These are phyloP conservation scores for Cladophialophora yegresii DNA, from an alignment of 2,329 filamentous ascomycete species.

Conservation along the genomic window DNA sequence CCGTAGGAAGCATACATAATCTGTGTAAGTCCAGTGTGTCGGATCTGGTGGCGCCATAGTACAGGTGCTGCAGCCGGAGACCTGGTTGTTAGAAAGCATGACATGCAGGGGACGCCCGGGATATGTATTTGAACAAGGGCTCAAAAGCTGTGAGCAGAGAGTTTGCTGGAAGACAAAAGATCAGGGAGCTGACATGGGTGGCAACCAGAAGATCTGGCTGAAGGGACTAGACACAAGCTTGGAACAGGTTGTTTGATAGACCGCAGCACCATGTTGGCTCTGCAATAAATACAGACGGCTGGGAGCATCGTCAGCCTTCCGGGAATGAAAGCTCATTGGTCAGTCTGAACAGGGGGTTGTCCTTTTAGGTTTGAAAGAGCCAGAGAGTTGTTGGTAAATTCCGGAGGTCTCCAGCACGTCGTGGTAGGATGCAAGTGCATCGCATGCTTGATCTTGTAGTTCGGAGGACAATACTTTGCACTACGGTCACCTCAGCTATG, in stretches of 20 bases:
- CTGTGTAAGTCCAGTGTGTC: conserved; percentile 33
- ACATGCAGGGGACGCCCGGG: conserved; percentile 4
- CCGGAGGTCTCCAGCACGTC: background rate
- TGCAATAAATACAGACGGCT: conserved; percentile 26
- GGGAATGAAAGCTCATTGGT: conserved; percentile 10
- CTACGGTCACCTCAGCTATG: background rate
- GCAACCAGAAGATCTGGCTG: conserved; percentile 1
- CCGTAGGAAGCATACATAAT: conserved; percentile 33
- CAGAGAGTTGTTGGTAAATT: background rate
- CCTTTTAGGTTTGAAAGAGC: conserved; percentile 1
- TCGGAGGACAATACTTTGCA: background rate
- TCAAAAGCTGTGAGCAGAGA: background rate
- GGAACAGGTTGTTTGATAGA: conserved; percentile 10
- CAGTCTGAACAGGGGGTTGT: conserved; percentile 14
- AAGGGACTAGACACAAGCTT: conserved; percentile 2
- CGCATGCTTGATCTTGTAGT: background rate
- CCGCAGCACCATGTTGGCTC: conserved; percentile 1
- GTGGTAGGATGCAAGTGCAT: background rate
- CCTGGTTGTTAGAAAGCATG: conserved; percentile 22
- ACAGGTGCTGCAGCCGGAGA: conserved; percentile 28
- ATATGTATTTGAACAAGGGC: background rate
- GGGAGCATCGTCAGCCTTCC: conserved; percentile 17
- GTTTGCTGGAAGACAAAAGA: conserved; percentile 4
- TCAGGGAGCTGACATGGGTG: background rate
- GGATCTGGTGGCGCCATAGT: conserved; percentile 34